Base-by-base conservation (phyloP, 257 asterid genomes). In the Nicotiana tomentosiformis region DNA sequence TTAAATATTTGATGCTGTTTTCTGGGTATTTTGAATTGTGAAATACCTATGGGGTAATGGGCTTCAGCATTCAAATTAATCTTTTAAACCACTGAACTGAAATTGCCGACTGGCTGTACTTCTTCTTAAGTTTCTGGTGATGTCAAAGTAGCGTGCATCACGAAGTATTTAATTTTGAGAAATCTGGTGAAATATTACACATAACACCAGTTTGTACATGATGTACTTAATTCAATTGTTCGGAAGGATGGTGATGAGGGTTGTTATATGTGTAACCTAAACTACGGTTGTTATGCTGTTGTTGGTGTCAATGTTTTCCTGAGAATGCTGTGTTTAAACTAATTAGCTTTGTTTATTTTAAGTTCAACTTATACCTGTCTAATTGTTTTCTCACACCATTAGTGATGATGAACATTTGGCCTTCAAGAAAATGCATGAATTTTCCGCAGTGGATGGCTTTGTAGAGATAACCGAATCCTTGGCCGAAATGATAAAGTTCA, bases 401-500 rank as follows among this genome's bases (percentile, higher is more conserved):
- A 43, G 51, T 43, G 51, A 43, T 43, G 51, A 43, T 43, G 51
- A 43, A 43, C 10, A 43, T 43, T 43, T 43, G 51, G 51, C 51
- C 12, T 43, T 9, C 51, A 43, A 43, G 51, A 43, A 43, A 43
- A 43, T 43, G 51, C 51, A 43, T 9, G 51, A 43, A 9, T 43
- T 43, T 9, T 43, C 51, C 12, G 7, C 49, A 43, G 51, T 43
- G 51, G 51, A 43, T 43, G 51, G 51, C 51, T 43, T 95, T 84
- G 89, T 87, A 87, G 97, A 95, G 90, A 90, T 97, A 91, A 90
- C 88, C 17, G 92, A 93, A 81, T 85, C 88, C 58, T 81, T 93
- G 84, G 92, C 93, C 43, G 97, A 91, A 84, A 95, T 93, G 98
- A 91, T 93, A 55, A 97, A 89, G 84, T 93, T 86, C 53, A 92